Conservation (phyloP, 305 asterid species). For the Striga hermonthica region DNA sequence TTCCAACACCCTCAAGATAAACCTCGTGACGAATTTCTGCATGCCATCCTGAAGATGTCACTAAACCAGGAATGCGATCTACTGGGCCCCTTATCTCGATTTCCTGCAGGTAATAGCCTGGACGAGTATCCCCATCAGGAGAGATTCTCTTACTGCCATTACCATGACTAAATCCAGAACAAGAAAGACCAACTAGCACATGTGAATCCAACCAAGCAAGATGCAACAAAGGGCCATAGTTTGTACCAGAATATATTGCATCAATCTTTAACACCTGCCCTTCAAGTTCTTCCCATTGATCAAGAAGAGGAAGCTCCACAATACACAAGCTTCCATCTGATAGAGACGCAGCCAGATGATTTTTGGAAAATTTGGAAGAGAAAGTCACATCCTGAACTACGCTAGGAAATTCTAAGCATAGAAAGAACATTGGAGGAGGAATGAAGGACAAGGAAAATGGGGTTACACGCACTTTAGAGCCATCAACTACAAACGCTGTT, state of each 20-base stretch:
- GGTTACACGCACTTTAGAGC: constrained; percentile 61
- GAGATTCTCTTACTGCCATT: constrained; percentile 30
- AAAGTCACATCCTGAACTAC: constrained; percentile 55
- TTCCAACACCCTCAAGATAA: constrained; percentile 55
- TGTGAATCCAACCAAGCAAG: constrained; percentile 78
- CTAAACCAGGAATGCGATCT: constrained; percentile 57
- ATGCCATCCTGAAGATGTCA: constrained; percentile 86
- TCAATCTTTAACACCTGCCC: constrained; percentile 60
- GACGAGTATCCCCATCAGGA: constrained; percentile 36
- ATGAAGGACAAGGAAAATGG: constrained; percentile 74
- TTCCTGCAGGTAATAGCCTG: constrained; percentile 63
- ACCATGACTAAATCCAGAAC: constrained; percentile 31
- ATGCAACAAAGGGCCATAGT: constrained; percentile 47
- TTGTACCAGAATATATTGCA: constrained; percentile 44
- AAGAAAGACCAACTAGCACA: constrained; percentile 58
- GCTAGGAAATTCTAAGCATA: constrained; percentile 59
- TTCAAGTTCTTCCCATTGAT: constrained; percentile 91
- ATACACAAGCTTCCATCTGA: constrained; percentile 83
- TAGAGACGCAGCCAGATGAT: constrained; percentile 67
- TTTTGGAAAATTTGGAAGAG: constrained; percentile 43
- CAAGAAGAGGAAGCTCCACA: constrained; percentile 73
- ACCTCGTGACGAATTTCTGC: constrained; percentile 43
- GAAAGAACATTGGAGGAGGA: constrained; percentile 87
- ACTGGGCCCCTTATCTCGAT: constrained; percentile 67
- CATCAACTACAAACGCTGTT: constrained; percentile 81